Conservation (phyloP, 768 basidiomycete genomes). For the Lentinula raphanica region DNA sequence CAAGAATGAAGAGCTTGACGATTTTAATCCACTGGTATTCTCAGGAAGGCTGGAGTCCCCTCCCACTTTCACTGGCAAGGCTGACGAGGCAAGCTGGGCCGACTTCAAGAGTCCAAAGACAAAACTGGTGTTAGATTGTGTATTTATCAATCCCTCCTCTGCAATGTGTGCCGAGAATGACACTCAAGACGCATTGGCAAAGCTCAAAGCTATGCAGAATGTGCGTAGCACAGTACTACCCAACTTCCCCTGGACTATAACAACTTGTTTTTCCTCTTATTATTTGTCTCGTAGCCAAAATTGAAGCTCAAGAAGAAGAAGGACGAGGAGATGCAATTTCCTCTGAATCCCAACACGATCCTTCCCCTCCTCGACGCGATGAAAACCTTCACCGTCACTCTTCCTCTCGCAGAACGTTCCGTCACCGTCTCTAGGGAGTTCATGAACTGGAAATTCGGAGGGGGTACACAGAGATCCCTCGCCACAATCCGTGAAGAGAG, state of each 20-base stretch:
- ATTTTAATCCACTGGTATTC: neutral
- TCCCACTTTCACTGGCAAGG: too few species aligned
- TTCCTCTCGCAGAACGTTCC: neutral
- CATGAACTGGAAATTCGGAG: neutral
- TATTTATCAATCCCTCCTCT: neutral
- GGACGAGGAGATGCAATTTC: neutral
- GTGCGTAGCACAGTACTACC: neutral
- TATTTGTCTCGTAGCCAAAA: neutral
- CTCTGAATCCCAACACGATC: neutral
- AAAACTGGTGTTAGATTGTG: neutral
- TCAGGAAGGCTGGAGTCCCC: too few species aligned
- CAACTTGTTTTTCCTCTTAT: neutral
- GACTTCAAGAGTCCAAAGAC: too few species aligned
- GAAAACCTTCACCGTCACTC: neutral
- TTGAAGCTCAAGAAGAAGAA: neutral
- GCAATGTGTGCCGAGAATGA: neutral
- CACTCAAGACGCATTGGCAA: neutral
- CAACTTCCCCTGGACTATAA: too few species aligned
- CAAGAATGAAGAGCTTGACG: neutral
- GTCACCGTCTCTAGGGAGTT: neutral
- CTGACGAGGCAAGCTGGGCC: too few species aligned
- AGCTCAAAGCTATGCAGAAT: neutral
- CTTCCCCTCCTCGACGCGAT: neutral
- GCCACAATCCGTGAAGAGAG: neutral
- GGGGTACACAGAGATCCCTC: neutral